A percentile compares a stretch with the other conserved stretches of the same genome.
Evolutionary conservation across 2,329 filamentous ascomycete genomes (phyloP).

Genomic region (Zasmidium cellare): DNA sequence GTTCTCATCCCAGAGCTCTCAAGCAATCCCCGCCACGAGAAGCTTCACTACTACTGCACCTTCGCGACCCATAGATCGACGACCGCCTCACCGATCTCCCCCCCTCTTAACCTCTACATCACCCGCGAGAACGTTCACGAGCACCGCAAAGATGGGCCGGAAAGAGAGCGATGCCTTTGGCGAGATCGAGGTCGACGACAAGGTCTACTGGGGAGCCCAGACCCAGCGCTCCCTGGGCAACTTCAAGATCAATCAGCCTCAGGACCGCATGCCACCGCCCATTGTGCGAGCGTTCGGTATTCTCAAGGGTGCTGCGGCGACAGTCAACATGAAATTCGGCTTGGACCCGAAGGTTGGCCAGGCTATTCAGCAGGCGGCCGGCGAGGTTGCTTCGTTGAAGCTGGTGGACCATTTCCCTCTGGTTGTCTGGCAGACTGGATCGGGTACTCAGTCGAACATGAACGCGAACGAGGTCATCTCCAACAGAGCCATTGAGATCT

Average conservation of each 20-base stretch:
- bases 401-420: constrained; percentile 96
- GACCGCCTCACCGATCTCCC: not conserved
- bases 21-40: constrained; percentile 5
- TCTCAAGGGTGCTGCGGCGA: constrained; percentile 92
- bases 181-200: constrained; percentile 89
- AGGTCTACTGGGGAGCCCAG: constrained; percentile 93
- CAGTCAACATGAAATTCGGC: constrained; percentile 92
- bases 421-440: constrained; percentile 98
- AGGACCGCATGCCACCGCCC: constrained; percentile 95
- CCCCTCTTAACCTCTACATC: constrained; percentile 1
- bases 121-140: constrained; percentile 29
- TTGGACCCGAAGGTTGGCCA: constrained; percentile 86
- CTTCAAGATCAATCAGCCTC: constrained; percentile 99
- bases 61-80: constrained; percentile 5
- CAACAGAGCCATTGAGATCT: constrained; percentile 96
- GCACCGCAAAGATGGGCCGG: constrained; percentile 46
- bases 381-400: constrained; percentile 90
- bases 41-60: constrained; percentile 9
- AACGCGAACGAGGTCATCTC: constrained; percentile 99
- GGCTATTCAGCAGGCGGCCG: constrained; percentile 91
- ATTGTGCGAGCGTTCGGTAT: constrained; percentile 94
- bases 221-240: constrained; percentile 95
- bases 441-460: constrained; percentile 99
- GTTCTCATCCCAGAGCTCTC: constrained; percentile 7
- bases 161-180: constrained; percentile 97